Evolutionary conservation across 169 alveolate genomes (phyloP), one percentile per base, ranked within the genome.

Genomic region (Besnoitia besnoiti): DNA sequence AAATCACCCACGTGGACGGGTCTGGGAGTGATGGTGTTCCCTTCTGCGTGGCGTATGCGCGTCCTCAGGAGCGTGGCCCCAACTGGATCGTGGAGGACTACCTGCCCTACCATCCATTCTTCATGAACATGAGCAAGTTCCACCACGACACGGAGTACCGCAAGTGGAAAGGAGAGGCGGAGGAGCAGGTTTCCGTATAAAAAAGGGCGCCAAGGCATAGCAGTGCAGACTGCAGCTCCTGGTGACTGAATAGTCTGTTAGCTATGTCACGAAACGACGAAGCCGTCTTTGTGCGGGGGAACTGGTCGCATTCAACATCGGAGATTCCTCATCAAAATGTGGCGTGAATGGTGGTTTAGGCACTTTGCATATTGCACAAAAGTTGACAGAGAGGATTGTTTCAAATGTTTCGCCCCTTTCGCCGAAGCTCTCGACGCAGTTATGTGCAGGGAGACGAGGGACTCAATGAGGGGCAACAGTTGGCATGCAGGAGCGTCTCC

Each of bases 1-100:
- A n/a, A n/a, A n/a, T n/a, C n/a, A n/a, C n/a, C n/a, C n/a, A n/a
- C n/a, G n/a, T n/a, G n/a, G n/a, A n/a, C n/a, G n/a, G n/a, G n/a
- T n/a, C n/a, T n/a, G n/a, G n/a, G n/a, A n/a, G n/a, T n/a, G n/a
- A n/a, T n/a, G n/a, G n/a, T n/a, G n/a, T n/a, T n/a, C n/a, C n/a
- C n/a, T n/a, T n/a, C n/a, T n/a, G n/a, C n/a, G n/a, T n/a, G n/a
- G n/a, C n/a, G n/a, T n/a, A n/a, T 8, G 82, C n/a, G 47, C 40
- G n/a, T 59, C 37, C 47, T 27, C 95, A 96, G 96, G 98, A 97
- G 85, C 97, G 98, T 85, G 98, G 98, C 12, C 95, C 98, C 19
- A 95, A 96, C 91, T 97, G 98, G 98, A 94, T 96, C 88, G 95
- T 96, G 55, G 95, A 96, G 82, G 95, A 97, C 94, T 96, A 94